Conservation (phyloP, 306 rosid species). For the Trichosanthes cucumerina region DNA sequence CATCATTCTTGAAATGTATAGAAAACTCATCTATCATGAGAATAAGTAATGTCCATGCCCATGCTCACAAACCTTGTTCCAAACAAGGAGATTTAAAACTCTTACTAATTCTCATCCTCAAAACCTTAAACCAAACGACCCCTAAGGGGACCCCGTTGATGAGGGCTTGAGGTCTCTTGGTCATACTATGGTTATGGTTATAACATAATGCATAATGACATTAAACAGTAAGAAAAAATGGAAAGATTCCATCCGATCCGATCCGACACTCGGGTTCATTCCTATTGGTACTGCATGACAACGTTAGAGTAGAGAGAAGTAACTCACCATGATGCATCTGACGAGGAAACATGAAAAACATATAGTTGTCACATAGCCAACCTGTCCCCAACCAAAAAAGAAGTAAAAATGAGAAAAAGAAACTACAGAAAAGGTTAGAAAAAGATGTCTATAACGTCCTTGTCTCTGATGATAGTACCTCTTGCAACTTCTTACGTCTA, state of each 20-base stretch:
- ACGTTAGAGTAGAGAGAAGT: background rate
- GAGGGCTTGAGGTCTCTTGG: too few relatives aligned
- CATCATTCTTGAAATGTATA: too few relatives aligned
- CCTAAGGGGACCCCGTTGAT: too few relatives aligned
- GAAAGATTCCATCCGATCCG: background rate
- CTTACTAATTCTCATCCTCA: too few relatives aligned
- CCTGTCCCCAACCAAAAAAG: conserved; percentile 41
- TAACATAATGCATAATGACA: background rate
- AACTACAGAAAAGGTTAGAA: background rate
- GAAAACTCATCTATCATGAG: too few relatives aligned
- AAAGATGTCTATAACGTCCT: background rate
- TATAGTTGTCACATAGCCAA: conserved; percentile 95
- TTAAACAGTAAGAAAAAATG: background rate
- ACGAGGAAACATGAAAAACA: conserved; percentile 90
- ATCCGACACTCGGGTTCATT: background rate
- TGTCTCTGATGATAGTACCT: conserved; percentile 36
- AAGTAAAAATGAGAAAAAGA: conserved; percentile 1
- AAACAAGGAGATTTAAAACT: too few relatives aligned
- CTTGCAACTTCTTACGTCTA: conserved; percentile 97
- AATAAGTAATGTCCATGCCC: too few relatives aligned
- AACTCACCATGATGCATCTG: conserved; percentile 88
- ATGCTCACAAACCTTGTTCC: too few relatives aligned
- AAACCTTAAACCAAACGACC: too few relatives aligned
- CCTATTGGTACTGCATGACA: background rate
- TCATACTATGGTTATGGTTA: too few relatives aligned